Evolutionary conservation across 129 eudicot species (phyloP).

Genomic region (Dittrichia graveolens): DNA sequence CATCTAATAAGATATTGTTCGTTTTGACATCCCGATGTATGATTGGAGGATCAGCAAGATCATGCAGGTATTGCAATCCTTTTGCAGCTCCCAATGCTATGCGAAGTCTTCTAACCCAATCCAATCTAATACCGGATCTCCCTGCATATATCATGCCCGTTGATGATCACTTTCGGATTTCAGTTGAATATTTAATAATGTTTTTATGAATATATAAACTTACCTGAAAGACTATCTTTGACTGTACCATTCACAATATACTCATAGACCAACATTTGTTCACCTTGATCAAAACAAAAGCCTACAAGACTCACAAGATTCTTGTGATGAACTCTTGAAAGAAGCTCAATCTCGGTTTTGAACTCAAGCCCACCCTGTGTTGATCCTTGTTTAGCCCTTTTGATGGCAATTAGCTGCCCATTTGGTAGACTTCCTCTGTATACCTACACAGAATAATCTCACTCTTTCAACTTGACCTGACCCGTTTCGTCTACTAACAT

Average conservation of each 20-base stretch:
- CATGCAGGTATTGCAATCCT: constrained; percentile 71
- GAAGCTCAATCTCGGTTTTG: constrained; percentile 79
- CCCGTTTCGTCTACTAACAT: neutral
- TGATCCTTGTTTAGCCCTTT: constrained; percentile 67
- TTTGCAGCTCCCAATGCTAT: constrained; percentile 68
- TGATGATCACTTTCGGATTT: neutral
- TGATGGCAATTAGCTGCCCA: constrained; percentile 65
- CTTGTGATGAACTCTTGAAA: constrained; percentile 78
- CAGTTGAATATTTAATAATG: neutral
- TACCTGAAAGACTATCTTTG: constrained; percentile 63
- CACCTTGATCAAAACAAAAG: constrained; percentile 72
- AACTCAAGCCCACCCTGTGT: constrained; percentile 67
- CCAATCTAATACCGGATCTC: constrained; percentile 56
- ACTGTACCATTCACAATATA: constrained; percentile 61
- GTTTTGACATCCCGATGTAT: constrained; percentile 75
- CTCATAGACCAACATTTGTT: constrained; percentile 74
- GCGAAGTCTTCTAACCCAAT: constrained; percentile 62
- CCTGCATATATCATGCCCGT: constrained; percentile 39
- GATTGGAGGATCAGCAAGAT: constrained; percentile 71
- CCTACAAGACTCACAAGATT: constrained; percentile 73
- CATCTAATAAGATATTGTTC: constrained; percentile 63
- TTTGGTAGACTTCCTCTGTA: constrained; percentile 57
- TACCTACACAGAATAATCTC: constrained; percentile 40
- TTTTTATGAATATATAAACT: neutral
- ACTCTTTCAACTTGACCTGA: neutral